These are phyloP conservation scores for Teratosphaeria epicoccoides DNA, from an alignment of 2,329 filamentous ascomycete species.

Conservation along the genomic window DNA sequence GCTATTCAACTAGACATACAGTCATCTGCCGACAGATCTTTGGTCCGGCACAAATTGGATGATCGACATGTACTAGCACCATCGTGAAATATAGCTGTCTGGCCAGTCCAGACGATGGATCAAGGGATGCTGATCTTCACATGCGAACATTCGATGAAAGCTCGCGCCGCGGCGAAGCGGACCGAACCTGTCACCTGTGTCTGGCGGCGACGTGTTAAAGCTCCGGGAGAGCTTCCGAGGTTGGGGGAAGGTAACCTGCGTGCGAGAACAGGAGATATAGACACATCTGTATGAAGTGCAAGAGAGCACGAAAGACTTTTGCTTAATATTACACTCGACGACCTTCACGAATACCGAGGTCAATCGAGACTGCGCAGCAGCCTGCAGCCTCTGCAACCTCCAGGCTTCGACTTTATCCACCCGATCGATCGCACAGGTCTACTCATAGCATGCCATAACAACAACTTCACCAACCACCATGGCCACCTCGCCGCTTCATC, in stretches of 20 bases:
- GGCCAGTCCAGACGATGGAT: too few species aligned
- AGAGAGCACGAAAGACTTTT: background rate
- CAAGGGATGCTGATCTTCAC: too few species aligned
- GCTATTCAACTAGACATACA: too few species aligned
- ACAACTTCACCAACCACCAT: constrained; percentile 16
- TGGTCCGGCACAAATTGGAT: too few species aligned
- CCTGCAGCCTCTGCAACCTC: background rate
- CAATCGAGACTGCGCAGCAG: too few species aligned
- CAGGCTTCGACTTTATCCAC: background rate
- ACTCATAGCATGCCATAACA: constrained; percentile 16
- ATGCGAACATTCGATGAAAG: too few species aligned
- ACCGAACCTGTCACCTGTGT: too few species aligned
- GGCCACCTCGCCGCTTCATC: constrained; percentile 5
- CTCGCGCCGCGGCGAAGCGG: too few species aligned
- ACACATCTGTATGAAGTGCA: background rate
- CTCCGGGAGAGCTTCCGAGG: background rate
- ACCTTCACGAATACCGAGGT: background rate
- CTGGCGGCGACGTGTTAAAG: too few species aligned
- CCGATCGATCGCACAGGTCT: background rate
- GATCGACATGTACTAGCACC: too few species aligned
- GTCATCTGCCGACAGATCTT: too few species aligned
- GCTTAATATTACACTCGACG: background rate
- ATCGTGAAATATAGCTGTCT: too few species aligned
- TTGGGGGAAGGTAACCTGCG: background rate
- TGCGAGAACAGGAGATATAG: background rate